phyloP scores from a whole-genome alignment of 441 rosid genomes.

The Jatropha podagrica region DNA sequence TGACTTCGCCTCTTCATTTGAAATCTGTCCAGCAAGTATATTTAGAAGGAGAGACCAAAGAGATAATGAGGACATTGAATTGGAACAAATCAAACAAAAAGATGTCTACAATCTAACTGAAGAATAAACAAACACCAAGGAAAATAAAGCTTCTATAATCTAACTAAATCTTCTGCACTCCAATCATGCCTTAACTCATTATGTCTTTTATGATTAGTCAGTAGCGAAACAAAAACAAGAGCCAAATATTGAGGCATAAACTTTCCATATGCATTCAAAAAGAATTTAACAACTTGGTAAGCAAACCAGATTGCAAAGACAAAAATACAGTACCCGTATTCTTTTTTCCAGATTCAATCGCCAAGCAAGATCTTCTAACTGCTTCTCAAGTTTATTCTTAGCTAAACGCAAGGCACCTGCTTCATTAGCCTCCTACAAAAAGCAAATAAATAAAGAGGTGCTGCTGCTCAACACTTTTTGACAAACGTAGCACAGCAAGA shows the following conservation, averaged over 20 bases:
- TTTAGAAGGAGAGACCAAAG: conserved; percentile 4
- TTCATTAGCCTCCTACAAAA: conserved; percentile 86
- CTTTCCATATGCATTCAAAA: not conserved
- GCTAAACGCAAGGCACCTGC: conserved; percentile 92
- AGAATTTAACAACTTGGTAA: not conserved
- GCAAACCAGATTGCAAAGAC: conserved; percentile 24
- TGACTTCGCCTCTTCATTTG: conserved; percentile 79
- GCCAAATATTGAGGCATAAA: too few species aligned
- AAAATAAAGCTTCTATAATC: not conserved
- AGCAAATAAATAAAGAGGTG: conserved; percentile 17
- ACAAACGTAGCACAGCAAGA: not conserved
- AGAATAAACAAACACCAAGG: not conserved
- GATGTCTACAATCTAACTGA: not conserved
- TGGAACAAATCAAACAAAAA: not conserved
- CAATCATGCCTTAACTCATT: too few species aligned
- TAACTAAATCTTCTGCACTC: not conserved
- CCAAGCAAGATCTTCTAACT: conserved; percentile 91
- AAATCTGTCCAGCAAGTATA: conserved; percentile 48
- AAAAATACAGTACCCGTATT: conserved; percentile 64
- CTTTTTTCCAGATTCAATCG: conserved; percentile 87
- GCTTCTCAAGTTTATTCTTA: conserved; percentile 94
- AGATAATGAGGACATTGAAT: not conserved
- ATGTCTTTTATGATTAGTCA: too few species aligned
- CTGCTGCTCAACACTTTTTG: conserved; percentile 12
- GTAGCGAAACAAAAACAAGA: too few species aligned